Base-by-base conservation (phyloP, 2,329 filamentous ascomycete species). In the Pseudogymnoascus pannorum region DNA sequence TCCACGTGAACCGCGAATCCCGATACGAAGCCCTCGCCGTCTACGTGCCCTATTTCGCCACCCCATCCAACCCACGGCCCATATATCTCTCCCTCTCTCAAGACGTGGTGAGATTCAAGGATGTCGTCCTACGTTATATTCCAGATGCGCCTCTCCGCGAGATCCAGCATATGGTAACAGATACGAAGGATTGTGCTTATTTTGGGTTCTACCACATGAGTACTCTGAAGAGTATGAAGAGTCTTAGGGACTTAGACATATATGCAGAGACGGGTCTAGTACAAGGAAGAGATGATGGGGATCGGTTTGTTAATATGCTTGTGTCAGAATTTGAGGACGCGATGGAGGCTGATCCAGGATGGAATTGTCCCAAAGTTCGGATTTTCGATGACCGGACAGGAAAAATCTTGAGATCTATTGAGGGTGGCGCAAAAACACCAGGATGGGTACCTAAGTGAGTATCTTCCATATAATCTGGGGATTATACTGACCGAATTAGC, bases 191-290 rank as follows among this genome's bases (percentile, higher is more conserved):
- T 54, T 36, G 40, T n/a, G 63, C 44, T 1, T 69, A 70, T 61
- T 71, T 71, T 51, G 65, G 61, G 6, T 65, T 67, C 60, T 72
- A 65, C 48, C 54, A 70, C 57, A 66, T 71, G 62, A 63, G 66
- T 31, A 65, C 42, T 7, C 12, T 72, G 14, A 58, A 51, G 22
- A 8, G 7, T 4, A 71, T 72, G 70, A 33, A 60, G n/a, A 58
- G 58, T 0, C 62, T 72, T 36, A 61, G 57, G 16, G 62, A 65
- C 6, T 42, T 72, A 36, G 65, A 66, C 16, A 57, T 72, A 29
- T 38, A 61, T 16, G 59, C 61, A 22, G 31, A 36, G 7, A 54
- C 59, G 22, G 60, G 54, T 1, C 31, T 38, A 26, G 33, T 48
- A 7, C 44, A 58, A 51, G n/a, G 35, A 29, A 65, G 64, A 63